Base-by-base conservation (phyloP, 257 asterid species). In the Voacanga thouarsii region DNA sequence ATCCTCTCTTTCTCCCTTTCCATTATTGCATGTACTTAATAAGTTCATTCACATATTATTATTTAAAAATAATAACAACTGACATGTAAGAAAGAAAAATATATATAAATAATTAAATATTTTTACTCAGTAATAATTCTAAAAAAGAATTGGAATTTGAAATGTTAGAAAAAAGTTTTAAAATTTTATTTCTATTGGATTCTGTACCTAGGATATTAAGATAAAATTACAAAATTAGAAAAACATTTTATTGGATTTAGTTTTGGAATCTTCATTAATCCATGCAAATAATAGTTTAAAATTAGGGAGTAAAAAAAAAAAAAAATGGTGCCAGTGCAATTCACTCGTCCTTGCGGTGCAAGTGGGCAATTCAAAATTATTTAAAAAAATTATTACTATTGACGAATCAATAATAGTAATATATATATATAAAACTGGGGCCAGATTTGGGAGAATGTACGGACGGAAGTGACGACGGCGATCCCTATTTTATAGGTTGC, bases 401-500 rank as follows among this genome's bases (percentile, higher is more conserved):
- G 37, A n/a, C 24, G 41, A 51, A 66, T 26, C 39, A 12, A 80
- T n/a, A n/a, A 9, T 14, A 10, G 33, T 50, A 53, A 33, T 33
- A 33, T 33, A 33, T 33, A 33, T 33, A 33, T 33, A 33, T 33
- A 33, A 33, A 19, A 47, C 74, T 50, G 65, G 81, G 78, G 67
- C 7, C 78, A 57, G 2, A 26, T 7, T 69, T 16, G 8, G 21
- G 9, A 74, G 71, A 28, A 23, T 71, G 79, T 76, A 76, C 63
- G 85, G 75, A 44, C 66, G 28, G 41, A n/a, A n/a, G 71, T 33
- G 26, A 79, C 74, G 70, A 74, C 83, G 77, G 45, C 67, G 65
- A 70, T 75, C 73, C 83, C 80, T 47, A 51, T 68, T 39, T 1
- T 26, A 10, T 30, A 69, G 73, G 80, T 75, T 39, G 30, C 14